A percentile compares a stretch with the other conserved stretches of the same genome.
Evolutionary conservation across 805 yeast genomes (phyloP).

Genomic region (Lipomyces anomalus): DNA sequence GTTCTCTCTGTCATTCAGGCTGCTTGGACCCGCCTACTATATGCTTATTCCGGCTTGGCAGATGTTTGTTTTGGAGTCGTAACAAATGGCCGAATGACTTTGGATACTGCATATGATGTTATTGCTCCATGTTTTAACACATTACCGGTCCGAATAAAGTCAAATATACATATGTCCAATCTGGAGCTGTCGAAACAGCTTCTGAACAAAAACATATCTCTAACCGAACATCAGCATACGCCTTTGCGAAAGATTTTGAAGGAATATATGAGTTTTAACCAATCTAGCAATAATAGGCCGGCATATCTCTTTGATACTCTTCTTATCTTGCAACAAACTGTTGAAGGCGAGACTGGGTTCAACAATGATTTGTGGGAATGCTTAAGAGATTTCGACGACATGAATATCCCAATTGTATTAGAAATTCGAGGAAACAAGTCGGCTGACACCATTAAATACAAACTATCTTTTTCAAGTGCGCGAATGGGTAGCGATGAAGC

Average conservation of each 20-base stretch:
- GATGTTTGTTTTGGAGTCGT: slow-evolving; percentile 27
- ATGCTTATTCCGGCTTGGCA: slow-evolving; percentile 5
- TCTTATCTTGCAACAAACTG: slow-evolving; percentile 11
- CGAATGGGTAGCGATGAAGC: slow-evolving; percentile 6
- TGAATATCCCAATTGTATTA: neutral
- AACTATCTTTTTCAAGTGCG: neutral
- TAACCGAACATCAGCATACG: slow-evolving; percentile 9
- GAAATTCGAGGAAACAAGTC: neutral
- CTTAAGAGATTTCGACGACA: neutral
- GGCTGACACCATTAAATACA: neutral
- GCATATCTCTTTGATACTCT: slow-evolving; percentile 14
- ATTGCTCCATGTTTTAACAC: slow-evolving; percentile 18
- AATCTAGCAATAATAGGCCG: neutral
- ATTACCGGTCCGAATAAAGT: slow-evolving; percentile 14
- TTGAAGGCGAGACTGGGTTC: neutral
- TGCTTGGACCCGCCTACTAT: slow-evolving; percentile 23
- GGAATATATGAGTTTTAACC: too few species aligned
- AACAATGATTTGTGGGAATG: neutral
- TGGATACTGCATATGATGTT: slow-evolving; percentile 12
- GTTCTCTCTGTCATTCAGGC: slow-evolving; percentile 10
- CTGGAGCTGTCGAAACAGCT: slow-evolving; percentile 2
- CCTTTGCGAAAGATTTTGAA: slow-evolving; percentile 11
- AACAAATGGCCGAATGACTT: slow-evolving; percentile 21
- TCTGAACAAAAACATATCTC: neutral
- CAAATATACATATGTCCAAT: neutral